Evolutionary conservation across 139 green algal genomes (phyloP).

Genomic region (Astrephomene gubernaculifera): DNA sequence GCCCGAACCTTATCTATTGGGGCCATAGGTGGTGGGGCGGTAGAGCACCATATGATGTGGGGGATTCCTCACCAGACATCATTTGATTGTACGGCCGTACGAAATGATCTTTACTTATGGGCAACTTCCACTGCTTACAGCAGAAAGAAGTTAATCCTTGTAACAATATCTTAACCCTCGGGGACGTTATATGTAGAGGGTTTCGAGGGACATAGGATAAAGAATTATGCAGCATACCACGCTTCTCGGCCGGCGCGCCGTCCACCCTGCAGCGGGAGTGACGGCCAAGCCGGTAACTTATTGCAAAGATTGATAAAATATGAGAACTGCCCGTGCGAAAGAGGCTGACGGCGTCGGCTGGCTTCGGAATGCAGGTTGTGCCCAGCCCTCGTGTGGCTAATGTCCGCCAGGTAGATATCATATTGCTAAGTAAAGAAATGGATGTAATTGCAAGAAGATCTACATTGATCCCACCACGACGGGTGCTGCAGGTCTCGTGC

Average conservation of each 20-base stretch:
- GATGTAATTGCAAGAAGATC: not conserved
- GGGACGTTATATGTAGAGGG: constrained; percentile 8
- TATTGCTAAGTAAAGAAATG: not conserved
- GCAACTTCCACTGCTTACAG: too few relatives aligned
- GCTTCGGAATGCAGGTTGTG: constrained; percentile 7
- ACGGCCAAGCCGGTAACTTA: constrained; percentile 18
- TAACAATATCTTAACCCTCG: too few relatives aligned
- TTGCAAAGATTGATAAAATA: not conserved
- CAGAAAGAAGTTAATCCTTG: too few relatives aligned
- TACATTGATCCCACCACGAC: not conserved
- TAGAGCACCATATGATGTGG: too few relatives aligned
- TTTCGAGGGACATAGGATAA: not conserved
- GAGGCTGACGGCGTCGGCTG: not conserved
- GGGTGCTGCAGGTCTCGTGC: constrained; percentile 51
- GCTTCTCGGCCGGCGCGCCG: constrained; percentile 31
- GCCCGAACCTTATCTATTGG: too few relatives aligned
- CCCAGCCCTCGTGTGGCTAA: constrained; percentile 19
- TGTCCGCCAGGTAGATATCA: constrained; percentile 4
- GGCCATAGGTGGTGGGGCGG: too few relatives aligned
- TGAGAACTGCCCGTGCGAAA: not conserved
- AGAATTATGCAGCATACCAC: constrained; percentile 22
- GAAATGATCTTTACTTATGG: too few relatives aligned
- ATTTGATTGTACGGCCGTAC: too few relatives aligned
- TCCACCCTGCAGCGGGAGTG: constrained; percentile 5
- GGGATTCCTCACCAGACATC: too few relatives aligned